Conservation (phyloP, 176 grass and related monocot genomes). For the Avena atlantica region DNA sequence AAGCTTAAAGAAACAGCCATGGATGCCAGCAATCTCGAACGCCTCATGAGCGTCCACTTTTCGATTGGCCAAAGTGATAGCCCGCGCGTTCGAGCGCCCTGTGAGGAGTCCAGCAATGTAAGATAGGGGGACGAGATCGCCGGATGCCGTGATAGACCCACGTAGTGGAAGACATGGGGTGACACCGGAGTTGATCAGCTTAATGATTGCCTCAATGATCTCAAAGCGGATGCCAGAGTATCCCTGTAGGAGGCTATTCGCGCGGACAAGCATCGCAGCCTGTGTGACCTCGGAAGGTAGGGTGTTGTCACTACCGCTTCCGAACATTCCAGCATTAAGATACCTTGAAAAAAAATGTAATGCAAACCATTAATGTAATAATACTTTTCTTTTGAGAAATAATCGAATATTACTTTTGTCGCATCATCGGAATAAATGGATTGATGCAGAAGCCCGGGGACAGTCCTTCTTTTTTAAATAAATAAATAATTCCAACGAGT, state of each 20-base stretch:
- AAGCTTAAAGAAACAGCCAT: conserved; percentile 77
- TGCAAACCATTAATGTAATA: too few species aligned
- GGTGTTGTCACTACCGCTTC: conserved; percentile 54
- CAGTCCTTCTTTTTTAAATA: too few species aligned
- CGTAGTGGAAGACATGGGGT: conserved; percentile 77
- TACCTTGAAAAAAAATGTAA: conserved; percentile 37
- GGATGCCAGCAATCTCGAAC: conserved; percentile 69
- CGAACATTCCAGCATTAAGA: conserved; percentile 79
- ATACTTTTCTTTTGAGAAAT: too few species aligned
- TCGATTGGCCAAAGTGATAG: conserved; percentile 52
- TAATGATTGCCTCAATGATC: conserved; percentile 77
- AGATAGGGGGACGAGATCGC: conserved; percentile 74
- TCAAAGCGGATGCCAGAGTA: conserved; percentile 86
- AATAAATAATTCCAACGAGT: too few species aligned
- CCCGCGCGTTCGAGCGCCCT: conserved; percentile 66
- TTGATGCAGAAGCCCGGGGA: too few species aligned
- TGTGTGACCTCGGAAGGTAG: conserved; percentile 51
- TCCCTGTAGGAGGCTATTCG: too few species aligned
- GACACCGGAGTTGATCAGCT: conserved; percentile 68
- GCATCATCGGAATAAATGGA: too few species aligned
- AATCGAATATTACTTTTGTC: too few species aligned
- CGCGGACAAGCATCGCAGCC: too few species aligned
- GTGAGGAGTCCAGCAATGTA: conserved; percentile 84
- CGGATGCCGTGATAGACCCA: conserved; percentile 79
- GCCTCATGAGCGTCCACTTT: conserved; percentile 73